These are phyloP conservation scores for Paradendryphiella salina DNA, from an alignment of 2,329 filamentous ascomycete genomes.

Conservation along the genomic window DNA sequence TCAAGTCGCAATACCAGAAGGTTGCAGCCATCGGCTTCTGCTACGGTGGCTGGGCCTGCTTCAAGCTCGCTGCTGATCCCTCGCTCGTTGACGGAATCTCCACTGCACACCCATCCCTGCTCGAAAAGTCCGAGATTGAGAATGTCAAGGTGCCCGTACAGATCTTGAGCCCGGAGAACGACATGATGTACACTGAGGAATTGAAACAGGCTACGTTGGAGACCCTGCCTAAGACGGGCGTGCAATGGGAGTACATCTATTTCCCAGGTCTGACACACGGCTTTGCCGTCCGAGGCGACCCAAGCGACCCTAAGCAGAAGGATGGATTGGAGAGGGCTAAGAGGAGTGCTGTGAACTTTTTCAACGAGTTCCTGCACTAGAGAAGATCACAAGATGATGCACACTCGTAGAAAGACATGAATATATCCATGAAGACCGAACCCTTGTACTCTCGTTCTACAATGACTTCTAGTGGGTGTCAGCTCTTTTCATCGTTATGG, in stretches of 20 bases:
- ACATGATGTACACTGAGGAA: constrained; percentile 34
- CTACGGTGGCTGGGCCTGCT: constrained; percentile 50
- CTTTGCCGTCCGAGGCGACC: constrained; percentile 39
- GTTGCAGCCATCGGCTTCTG: constrained; percentile 55
- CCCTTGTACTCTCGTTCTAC: no score
- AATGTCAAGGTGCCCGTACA: constrained; percentile 39
- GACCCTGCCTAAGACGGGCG: constrained; percentile 33
- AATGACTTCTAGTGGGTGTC: no score
- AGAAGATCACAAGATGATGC: background rate
- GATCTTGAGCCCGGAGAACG: constrained; percentile 36
- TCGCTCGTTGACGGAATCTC: constrained; percentile 39
- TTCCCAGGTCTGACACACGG: constrained; percentile 42
- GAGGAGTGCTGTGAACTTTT: constrained; percentile 36
- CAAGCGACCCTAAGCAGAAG: constrained; percentile 32
- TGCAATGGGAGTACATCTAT: constrained; percentile 42
- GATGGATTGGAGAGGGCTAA: constrained; percentile 42
- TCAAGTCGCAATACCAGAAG: constrained; percentile 46
- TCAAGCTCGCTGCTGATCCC: constrained; percentile 39
- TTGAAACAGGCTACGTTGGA: constrained; percentile 37
- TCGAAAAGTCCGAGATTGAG: constrained; percentile 39
- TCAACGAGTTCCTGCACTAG: constrained; percentile 42
- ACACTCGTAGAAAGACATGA: no score
- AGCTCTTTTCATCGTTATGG: no score
- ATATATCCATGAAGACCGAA: no score
- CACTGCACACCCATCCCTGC: constrained; percentile 36